Base-by-base conservation (phyloP, 2,329 filamentous ascomycete genomes). In the Pseudocercospora ulei region DNA sequence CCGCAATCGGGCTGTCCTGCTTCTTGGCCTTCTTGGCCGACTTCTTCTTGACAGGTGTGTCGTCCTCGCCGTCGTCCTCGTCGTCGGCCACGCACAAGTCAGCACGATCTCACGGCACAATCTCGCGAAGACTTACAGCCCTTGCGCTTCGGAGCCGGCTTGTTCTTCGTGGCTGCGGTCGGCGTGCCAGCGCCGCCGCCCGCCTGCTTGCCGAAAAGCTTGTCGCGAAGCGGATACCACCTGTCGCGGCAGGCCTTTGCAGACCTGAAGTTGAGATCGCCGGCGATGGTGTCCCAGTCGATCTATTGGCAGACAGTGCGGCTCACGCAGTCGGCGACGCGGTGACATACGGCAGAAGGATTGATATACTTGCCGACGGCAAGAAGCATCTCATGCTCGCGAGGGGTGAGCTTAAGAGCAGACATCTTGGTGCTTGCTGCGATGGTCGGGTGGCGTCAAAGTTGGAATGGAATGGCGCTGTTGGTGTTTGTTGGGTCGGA, bases 311-410 rank as follows among this genome's bases (percentile, higher is more conserved):
- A 11, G 42, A n/a, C 17, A 33, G 13, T 17, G 27, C n/a, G n/a
- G n/a, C n/a, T n/a, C n/a, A n/a, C n/a, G n/a, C n/a, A n/a, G n/a
- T 29, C 28, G 20, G 31, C 30, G 28, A 12, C 28, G 8, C 19
- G 13, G 18, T 16, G 8, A 31, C 23, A 7, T 34, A 40, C 31
- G 12, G 31, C 9, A 22, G 30, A 13, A 8, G 33, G 16, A 13
- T 26, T 25, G 16, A 31, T 19, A n/a, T 33, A 36, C 11, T 35
- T 14, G 25, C 26, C 33, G 11, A 34, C 12, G 23, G 11, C 6
- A 17, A 6, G 13, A 4, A 55, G 47, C 8, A 55, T 43, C 38
- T 49, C 42, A 11, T 37, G 28, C 38, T 55, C 44, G 8, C 46
- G 46, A 4, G 44, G 39, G 16, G 46, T 39, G 23, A 52, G 45